Base-by-base conservation (phyloP, 2,329 filamentous ascomycete genomes). In the Chaetomium globosum region DNA sequence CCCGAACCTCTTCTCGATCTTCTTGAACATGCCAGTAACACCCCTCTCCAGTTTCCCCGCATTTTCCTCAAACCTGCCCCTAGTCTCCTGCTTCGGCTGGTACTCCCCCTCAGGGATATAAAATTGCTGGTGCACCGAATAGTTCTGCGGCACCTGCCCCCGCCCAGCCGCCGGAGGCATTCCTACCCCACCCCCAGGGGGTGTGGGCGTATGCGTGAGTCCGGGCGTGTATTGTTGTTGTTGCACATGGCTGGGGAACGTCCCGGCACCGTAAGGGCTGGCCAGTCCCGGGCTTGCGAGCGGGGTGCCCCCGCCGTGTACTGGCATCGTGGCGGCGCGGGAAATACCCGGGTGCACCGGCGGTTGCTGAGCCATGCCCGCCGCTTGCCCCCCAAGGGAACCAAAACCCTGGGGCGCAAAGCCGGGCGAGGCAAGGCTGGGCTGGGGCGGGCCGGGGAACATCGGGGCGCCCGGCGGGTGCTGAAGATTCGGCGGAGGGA, bases 1-100 rank as follows among this genome's bases (percentile, higher is more conserved):
- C 0, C 82, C 83, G 77, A 89, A 88, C 74, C 87, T 90, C 85
- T 91, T 92, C 79, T 93, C 90, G 76, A 93, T 83, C 78, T 88
- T 91, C 83, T 89, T 92, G 69, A 93, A 76, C 80, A 92, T 88
- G 7, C 87, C 86, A 31, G 86, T 84, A 4, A 92, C 84, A 1
- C 89, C 87, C 75, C 87, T 87, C 78, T 93, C 90, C 39, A 92
- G 71, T 71, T 85, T 82, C 31, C 85, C 87, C 0, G 89, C 86
- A 66, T 85, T 83, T 74, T 87, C 85, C 71, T 90, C 89, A 33
- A 92, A 76, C 73, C 82, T 85, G 7, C 77, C 84, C 67, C 77
- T 75, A 3, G 76, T 73, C 63, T 85, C 82, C 62, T 76, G 76
- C 73, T 81, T 82, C 4, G 77, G 72, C 66, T 78, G 76, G 49